These are phyloP conservation scores for Ascochyta viciae-villosae DNA, from an alignment of 2,329 filamentous ascomycete genomes.

Conservation along the genomic window DNA sequence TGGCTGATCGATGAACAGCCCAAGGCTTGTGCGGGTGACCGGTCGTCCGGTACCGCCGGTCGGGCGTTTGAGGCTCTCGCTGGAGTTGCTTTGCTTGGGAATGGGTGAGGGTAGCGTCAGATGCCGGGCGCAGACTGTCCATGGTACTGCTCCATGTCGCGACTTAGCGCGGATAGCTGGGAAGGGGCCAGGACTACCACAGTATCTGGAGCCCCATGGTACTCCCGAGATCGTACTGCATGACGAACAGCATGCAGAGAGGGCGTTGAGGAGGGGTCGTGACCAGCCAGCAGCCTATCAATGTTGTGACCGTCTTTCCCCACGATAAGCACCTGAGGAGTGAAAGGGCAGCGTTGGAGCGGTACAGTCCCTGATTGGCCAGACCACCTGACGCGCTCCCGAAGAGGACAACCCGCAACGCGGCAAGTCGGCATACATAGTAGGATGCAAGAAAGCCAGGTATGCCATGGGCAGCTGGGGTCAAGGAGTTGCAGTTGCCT, in stretches of 20 bases:
- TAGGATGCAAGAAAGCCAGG: conserved; percentile 6
- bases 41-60: conserved; percentile 6
- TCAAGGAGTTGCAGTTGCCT: conserved; percentile 9
- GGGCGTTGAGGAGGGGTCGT: conserved; percentile 16
- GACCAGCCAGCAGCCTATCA: conserved; percentile 8
- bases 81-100: conserved; percentile 6
- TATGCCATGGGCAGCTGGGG: conserved; percentile 6
- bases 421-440: conserved; percentile 11
- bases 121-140: conserved; percentile 1
- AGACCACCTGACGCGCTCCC: neutral
- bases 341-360: conserved; percentile 12
- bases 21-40: conserved; percentile 1
- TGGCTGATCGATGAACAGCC: neutral
- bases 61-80: conserved; percentile 7
- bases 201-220: neutral
- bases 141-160: conserved; percentile 5
- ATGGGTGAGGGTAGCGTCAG: conserved; percentile 4
- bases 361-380: conserved; percentile 7
- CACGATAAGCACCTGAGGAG: conserved; percentile 18
- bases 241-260: conserved; percentile 2
- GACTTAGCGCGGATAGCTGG: conserved; percentile 1
- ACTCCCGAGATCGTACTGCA: neutral
- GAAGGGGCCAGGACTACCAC: neutral
- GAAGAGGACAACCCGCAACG: conserved; percentile 6
- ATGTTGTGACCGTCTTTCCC: conserved; percentile 6